phyloP scores from a whole-genome alignment of 305 asterid genomes.

The Solanum aculeatissimum region DNA sequence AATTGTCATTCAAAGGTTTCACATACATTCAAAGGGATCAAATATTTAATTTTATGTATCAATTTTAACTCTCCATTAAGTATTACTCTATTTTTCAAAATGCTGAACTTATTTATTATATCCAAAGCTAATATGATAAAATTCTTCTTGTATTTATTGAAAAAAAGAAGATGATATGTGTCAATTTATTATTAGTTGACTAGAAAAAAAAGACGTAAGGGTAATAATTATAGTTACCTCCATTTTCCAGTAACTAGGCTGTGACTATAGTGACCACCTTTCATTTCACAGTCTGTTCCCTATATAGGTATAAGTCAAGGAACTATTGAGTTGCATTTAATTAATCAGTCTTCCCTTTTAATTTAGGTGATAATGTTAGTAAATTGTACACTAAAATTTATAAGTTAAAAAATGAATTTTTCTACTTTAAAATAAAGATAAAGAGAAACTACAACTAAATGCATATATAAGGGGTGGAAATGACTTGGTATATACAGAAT shows the following conservation, averaged over 20 bases:
- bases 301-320: background rate
- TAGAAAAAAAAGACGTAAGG: background rate
- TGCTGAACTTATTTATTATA: background rate
- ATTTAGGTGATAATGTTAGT: background rate
- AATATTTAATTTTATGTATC: background rate
- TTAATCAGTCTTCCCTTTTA: background rate
- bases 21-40: background rate
- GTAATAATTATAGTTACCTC: background rate
- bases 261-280: background rate
- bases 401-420: background rate
- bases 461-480: too few species aligned
- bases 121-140: background rate
- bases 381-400: background rate
- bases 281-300: background rate
- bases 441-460: background rate
- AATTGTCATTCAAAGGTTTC: background rate
- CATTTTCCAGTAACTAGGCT: background rate
- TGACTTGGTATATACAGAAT: too few species aligned
- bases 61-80: background rate
- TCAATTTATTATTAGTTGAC: background rate
- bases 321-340: background rate
- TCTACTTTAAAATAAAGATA: background rate
- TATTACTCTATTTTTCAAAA: background rate
- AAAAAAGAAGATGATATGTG: too few species aligned
- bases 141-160: background rate